Percentiles rank a stretch among this genome's conserved stretches.
Conservation (phyloP, 805 yeast genomes). For the Metschnikowia bowlesiae region DNA sequence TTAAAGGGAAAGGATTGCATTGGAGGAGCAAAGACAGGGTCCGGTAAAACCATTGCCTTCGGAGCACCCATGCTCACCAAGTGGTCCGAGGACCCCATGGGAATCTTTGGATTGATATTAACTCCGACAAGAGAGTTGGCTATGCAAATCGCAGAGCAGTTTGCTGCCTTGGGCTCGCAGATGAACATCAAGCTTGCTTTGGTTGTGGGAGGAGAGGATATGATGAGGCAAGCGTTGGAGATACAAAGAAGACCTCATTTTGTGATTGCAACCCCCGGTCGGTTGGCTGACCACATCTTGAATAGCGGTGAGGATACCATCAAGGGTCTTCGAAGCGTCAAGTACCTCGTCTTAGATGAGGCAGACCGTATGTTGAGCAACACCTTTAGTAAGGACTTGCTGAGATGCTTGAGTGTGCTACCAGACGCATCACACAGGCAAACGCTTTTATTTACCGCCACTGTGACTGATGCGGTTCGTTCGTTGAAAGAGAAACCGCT, state of each 20-base stretch:
- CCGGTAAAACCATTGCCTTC: conserved; percentile 96
- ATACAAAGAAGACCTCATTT: conserved; percentile 86
- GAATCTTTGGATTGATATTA: conserved; percentile 80
- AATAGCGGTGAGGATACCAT: conserved; percentile 87
- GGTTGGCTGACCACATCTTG: conserved; percentile 87
- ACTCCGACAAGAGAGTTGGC: conserved; percentile 96
- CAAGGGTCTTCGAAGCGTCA: conserved; percentile 70
- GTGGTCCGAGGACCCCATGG: conserved; percentile 95
- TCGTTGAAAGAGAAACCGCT: conserved; percentile 63
- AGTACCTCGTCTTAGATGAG: conserved; percentile 86
- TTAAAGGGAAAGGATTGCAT: conserved; percentile 84
- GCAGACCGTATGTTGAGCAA: conserved; percentile 88
- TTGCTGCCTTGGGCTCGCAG: conserved; percentile 83
- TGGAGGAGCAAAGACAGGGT: conserved; percentile 98
- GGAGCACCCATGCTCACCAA: conserved; percentile 94
- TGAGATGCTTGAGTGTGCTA: conserved; percentile 62
- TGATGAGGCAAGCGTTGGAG: conserved; percentile 80
- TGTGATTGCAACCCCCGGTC: conserved; percentile 95
- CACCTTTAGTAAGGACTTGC: conserved; percentile 76
- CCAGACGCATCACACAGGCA: conserved; percentile 76
- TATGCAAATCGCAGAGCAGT: conserved; percentile 94
- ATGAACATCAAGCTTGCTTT: conserved; percentile 82
- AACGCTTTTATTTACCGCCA: conserved; percentile 90
- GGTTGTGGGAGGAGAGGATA: conserved; percentile 93
- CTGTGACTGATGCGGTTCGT: conserved; percentile 89